These are phyloP conservation scores for Fraxinus nigra DNA, from an alignment of 305 asterid species.

Conservation along the genomic window DNA sequence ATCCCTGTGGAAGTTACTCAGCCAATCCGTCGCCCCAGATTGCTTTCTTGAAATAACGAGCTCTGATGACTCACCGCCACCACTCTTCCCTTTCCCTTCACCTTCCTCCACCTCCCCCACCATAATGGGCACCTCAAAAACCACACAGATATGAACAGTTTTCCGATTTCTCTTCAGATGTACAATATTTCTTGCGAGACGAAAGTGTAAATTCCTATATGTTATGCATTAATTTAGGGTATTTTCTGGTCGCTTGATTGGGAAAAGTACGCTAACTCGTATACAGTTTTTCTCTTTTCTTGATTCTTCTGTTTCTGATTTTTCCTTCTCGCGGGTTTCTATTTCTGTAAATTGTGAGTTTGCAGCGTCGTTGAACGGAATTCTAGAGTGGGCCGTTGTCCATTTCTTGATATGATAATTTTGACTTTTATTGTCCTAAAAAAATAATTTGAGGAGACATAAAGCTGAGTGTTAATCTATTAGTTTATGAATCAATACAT, in stretches of 20 bases:
- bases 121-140: neutral
- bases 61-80: constrained; percentile 13
- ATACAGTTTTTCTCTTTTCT: constrained; percentile 9
- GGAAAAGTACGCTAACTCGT: constrained; percentile 19
- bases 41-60: constrained; percentile 12
- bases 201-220: neutral
- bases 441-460: neutral
- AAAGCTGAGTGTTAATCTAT: no score
- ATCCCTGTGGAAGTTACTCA: constrained; percentile 65
- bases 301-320: constrained; percentile 12
- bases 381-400: neutral
- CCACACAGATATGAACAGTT: constrained; percentile 7
- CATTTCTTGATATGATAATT: neutral
- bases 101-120: constrained; percentile 28
- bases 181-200: neutral
- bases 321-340: neutral
- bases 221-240: neutral
- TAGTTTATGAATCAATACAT: neutral
- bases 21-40: neutral
- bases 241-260: constrained; percentile 9
- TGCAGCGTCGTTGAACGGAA: neutral
- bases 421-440: neutral
- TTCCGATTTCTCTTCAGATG: constrained; percentile 1
- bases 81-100: constrained; percentile 33
- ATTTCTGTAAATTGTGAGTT: neutral